Conservation (phyloP, 2,329 filamentous ascomycete species). For the Monosporascus sp. region DNA sequence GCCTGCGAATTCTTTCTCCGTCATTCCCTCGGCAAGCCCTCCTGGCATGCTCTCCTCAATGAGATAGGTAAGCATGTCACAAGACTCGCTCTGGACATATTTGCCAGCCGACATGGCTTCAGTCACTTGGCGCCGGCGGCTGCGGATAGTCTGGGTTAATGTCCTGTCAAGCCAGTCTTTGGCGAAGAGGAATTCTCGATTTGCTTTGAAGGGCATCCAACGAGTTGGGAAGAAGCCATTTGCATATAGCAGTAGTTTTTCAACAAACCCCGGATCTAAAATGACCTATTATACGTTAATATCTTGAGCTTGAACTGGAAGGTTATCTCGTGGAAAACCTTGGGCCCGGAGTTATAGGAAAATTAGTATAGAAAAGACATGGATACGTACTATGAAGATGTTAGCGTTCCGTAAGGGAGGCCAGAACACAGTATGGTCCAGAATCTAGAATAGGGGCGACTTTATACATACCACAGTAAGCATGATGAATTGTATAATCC, state of each 20-base stretch:
- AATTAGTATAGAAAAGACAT: no score
- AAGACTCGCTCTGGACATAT: conserved; percentile 1
- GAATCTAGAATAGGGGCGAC: no score
- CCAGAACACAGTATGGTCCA: no score
- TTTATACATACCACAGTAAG: conserved; percentile 1
- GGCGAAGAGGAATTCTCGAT: conserved; percentile 8
- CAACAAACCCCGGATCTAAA: conserved; percentile 2
- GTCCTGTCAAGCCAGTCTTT: conserved; percentile 6
- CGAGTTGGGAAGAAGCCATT: conserved; percentile 9
- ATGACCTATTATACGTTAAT: neutral
- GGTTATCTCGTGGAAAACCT: no score
- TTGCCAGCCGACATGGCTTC: neutral
- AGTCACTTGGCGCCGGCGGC: neutral
- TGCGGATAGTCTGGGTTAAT: conserved; percentile 2
- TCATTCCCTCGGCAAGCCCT: conserved; percentile 8
- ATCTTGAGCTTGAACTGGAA: no score
- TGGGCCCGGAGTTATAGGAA: no score
- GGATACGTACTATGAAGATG: no score
- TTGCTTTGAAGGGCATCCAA: conserved; percentile 10
- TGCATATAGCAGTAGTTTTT: conserved; percentile 5
- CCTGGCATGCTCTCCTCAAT: conserved; percentile 5
- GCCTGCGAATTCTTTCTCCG: conserved; percentile 24
- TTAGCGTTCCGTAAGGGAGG: no score
- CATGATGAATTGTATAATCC: conserved; percentile 6
- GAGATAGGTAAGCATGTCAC: conserved; percentile 6